Evolutionary conservation across 495 filamentous ascomycete species (phyloP).

Genomic region (Aspergillus sclerotiicarbonarius): DNA sequence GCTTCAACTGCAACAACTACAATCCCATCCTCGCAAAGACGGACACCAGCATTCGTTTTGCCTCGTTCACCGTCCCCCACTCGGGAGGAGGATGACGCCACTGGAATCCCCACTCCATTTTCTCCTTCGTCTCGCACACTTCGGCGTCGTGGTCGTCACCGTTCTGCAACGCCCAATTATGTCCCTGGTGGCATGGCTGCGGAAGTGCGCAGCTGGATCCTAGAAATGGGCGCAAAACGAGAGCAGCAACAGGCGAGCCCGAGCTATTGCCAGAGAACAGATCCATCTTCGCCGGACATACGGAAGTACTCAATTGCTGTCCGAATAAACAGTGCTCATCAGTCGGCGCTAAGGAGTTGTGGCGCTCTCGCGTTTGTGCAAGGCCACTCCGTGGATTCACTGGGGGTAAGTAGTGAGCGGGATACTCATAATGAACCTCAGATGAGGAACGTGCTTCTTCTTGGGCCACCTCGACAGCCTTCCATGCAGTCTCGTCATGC

Average conservation of each 20-base stretch:
- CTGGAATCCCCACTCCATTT: slow-evolving; percentile 35
- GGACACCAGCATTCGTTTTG: slow-evolving; percentile 39
- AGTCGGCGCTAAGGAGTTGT: slow-evolving; percentile 25
- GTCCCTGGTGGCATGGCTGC: slow-evolving; percentile 44
- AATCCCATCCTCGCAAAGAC: slow-evolving; percentile 22
- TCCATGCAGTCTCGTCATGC: not conserved
- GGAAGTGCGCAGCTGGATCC: slow-evolving; percentile 42
- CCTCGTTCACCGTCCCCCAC: slow-evolving; percentile 41
- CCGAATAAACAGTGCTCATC: slow-evolving; percentile 20
- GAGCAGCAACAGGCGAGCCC: slow-evolving; percentile 16
- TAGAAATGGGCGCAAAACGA: slow-evolving; percentile 40
- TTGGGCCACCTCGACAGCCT: slow-evolving; percentile 29
- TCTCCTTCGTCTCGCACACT: slow-evolving; percentile 40
- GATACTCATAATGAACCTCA: not conserved
- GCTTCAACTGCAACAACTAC: slow-evolving; percentile 10
- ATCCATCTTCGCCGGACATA: not conserved
- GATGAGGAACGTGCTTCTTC: slow-evolving; percentile 26
- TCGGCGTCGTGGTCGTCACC: slow-evolving; percentile 30
- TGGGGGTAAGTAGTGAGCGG: not conserved
- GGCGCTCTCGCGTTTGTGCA: slow-evolving; percentile 33
- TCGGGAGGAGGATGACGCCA: slow-evolving; percentile 16
- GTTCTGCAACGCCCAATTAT: slow-evolving; percentile 25
- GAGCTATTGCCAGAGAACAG: not conserved
- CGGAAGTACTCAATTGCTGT: slow-evolving; percentile 25
- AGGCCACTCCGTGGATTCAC: slow-evolving; percentile 10